Conservation (phyloP, 495 filamentous ascomycete genomes). For the Neurospora sp. region DNA sequence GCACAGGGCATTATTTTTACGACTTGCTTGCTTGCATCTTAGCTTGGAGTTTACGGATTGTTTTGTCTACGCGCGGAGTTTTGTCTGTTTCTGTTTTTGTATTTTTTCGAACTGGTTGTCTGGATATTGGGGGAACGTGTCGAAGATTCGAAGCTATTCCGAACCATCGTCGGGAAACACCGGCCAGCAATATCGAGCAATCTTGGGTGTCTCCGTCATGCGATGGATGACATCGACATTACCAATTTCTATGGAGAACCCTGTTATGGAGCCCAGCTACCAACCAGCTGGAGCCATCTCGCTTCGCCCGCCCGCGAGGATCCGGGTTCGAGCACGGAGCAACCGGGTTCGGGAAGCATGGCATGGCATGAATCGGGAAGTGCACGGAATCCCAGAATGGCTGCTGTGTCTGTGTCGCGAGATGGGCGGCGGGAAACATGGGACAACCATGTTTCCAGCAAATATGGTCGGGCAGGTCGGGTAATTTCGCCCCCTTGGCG, state of each 20-base stretch:
- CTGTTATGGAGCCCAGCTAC: not conserved
- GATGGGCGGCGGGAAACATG: not conserved
- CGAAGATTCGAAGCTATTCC: not conserved
- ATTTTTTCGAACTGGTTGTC: not conserved
- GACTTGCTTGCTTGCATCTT: conserved; percentile 4
- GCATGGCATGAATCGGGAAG: not conserved
- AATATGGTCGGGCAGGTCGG: not conserved
- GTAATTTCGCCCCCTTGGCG: not conserved
- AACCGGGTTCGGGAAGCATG: not conserved
- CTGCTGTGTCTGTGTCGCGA: not conserved
- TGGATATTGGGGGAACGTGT: no score
- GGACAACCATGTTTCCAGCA: not conserved
- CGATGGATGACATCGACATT: not conserved
- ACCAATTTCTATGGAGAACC: not conserved
- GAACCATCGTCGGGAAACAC: not conserved
- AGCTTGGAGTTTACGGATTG: conserved; percentile 10
- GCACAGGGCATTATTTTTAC: not conserved
- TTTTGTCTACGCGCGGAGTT: not conserved
- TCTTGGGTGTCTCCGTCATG: not conserved
- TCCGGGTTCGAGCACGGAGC: not conserved
- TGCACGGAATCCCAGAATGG: not conserved
- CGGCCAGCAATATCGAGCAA: not conserved
- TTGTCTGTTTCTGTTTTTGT: not conserved
- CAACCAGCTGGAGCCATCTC: not conserved
- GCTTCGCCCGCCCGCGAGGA: not conserved